Percentiles rank a stretch among this genome's conserved stretches.
Evolutionary conservation across 179 eudicot species (phyloP).

Genomic region (Spergularia azorica): DNA sequence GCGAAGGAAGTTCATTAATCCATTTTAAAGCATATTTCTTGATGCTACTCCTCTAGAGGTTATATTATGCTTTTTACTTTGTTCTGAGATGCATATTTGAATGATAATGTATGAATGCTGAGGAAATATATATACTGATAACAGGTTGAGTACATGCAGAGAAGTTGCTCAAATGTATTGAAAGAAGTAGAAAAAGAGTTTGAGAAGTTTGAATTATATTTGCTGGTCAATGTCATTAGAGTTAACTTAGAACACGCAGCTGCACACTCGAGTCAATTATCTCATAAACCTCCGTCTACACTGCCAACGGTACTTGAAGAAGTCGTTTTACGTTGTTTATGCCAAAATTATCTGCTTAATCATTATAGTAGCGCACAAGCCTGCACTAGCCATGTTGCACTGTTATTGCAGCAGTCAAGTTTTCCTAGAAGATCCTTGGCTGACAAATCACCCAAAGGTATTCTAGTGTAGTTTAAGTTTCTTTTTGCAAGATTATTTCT

Average conservation of each 20-base stretch:
- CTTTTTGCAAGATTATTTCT: too few species aligned
- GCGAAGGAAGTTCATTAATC: neutral
- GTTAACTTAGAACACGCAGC: constrained; percentile 6
- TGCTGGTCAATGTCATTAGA: constrained; percentile 17
- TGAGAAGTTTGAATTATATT: constrained; percentile 28
- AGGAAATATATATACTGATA: neutral
- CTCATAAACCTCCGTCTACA: constrained; percentile 23
- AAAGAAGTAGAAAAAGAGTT: constrained; percentile 25
- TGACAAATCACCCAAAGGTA: constrained; percentile 18
- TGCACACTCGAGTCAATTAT: constrained; percentile 14
- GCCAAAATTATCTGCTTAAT: constrained; percentile 12
- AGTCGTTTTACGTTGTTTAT: constrained; percentile 36
- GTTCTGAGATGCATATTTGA: neutral
- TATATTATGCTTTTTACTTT: neutral
- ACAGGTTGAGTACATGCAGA: constrained; percentile 45
- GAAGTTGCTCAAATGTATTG: constrained; percentile 47
- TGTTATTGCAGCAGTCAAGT: constrained; percentile 20
- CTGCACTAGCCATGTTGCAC: constrained; percentile 20
- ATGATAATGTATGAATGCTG: neutral
- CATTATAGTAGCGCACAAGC: constrained; percentile 11
- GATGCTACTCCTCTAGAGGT: neutral
- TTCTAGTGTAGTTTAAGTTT: neutral
- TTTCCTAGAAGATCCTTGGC: constrained; percentile 52
- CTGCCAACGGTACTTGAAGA: constrained; percentile 38
- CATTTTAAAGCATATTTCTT: neutral